A percentile compares a stretch with the other conserved stretches of the same genome.
Conservation (phyloP, 2,329 filamentous ascomycete genomes). For the Colletotrichum sp. region DNA sequence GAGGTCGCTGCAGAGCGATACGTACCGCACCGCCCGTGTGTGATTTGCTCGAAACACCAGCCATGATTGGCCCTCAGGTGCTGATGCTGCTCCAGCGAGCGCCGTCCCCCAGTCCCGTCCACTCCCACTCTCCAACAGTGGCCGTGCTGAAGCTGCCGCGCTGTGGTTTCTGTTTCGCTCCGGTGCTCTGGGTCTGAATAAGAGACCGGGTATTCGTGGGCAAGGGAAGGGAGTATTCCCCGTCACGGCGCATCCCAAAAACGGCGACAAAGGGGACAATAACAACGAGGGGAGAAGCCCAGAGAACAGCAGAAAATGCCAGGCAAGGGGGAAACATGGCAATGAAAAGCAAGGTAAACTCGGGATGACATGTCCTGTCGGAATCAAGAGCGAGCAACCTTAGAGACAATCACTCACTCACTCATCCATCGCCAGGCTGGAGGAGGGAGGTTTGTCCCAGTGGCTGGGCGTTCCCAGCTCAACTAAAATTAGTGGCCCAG, state of each 20-base stretch:
- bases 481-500: constrained; percentile 19
- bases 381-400: not conserved
- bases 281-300: not conserved
- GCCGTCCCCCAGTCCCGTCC: not conserved
- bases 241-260: not conserved
- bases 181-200: not conserved
- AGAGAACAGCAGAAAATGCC: not conserved
- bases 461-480: constrained; percentile 20
- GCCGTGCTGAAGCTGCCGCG: constrained; percentile 4
- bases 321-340: not conserved
- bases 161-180: not conserved
- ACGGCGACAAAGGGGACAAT: not conserved
- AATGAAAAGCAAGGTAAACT: not conserved
- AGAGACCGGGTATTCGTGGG: not conserved
- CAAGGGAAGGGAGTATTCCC: not conserved
- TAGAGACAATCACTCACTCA: not conserved
- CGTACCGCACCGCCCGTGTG: constrained; percentile 2
- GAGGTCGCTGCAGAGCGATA: not conserved
- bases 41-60: constrained; percentile 1
- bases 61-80: constrained; percentile 8
- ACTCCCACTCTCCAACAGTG: not conserved
- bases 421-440: not conserved
- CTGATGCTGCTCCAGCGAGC: not conserved
- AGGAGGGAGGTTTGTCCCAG: constrained; percentile 2
- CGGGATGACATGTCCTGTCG: not conserved